phyloP scores from a whole-genome alignment of 257 asterid genomes.

The Hygrophila difformis region DNA sequence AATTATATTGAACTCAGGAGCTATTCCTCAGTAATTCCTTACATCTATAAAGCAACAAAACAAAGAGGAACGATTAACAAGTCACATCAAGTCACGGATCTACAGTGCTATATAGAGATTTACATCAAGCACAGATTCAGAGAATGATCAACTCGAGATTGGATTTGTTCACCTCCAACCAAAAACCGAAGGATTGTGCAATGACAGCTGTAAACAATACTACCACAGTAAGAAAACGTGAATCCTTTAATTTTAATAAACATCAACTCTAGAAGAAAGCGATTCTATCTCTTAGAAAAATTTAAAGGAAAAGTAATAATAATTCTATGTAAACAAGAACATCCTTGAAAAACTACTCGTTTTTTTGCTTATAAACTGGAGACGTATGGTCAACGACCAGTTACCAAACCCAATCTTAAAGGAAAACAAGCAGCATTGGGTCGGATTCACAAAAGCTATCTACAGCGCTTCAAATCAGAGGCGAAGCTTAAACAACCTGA shows the following conservation, averaged over 20 bases:
- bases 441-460: no score
- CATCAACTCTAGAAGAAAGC: no score
- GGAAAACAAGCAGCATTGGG: slow-evolving; percentile 19
- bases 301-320: no score
- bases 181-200: slow-evolving; percentile 9
- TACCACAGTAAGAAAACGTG: slow-evolving; percentile 8
- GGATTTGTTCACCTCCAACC: slow-evolving; percentile 19
- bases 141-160: slow-evolving; percentile 17
- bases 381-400: no score
- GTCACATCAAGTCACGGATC: slow-evolving; percentile 13
- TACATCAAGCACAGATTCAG: slow-evolving; percentile 18
- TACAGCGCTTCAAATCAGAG: no score
- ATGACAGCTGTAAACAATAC: no score
- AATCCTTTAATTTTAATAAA: no score
- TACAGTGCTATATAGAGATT: background rate
- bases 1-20: slow-evolving; percentile 9
- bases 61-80: slow-evolving; percentile 1
- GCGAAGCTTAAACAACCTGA: no score
- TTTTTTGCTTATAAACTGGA: no score
- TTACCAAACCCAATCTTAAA: slow-evolving; percentile 16
- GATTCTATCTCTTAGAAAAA: no score
- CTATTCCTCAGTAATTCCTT: background rate
- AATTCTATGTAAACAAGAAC: no score
- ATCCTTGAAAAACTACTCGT: slow-evolving; percentile 5
- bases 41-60: slow-evolving; percentile 3